Evolutionary conservation across 1,139 yeast genomes (phyloP), one percentile per base, ranked within the genome.

Genomic region (Hansenula anomala): DNA sequence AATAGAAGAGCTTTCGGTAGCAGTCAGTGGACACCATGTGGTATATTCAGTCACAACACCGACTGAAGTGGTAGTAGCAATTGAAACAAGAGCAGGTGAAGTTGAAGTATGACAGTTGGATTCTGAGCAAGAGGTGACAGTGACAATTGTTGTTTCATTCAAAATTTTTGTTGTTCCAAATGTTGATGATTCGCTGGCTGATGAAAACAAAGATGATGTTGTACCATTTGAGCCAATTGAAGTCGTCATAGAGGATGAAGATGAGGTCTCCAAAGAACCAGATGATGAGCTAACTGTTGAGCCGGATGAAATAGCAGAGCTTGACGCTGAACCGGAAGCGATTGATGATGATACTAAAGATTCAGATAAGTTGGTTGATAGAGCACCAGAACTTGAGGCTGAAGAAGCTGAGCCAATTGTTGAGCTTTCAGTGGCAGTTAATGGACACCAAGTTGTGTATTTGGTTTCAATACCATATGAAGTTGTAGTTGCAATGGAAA

Each of bases 11-110:
- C n/a, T 18, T 17, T 19, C 25, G 14, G 30, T 19, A n/a, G 33
- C 35, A 14, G 47, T 36, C 17, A 49, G 28, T 43, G 75, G 76
- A 46, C 78, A 73, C 58, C 67, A 60, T 39, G 80, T 73, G 48
- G 78, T 70, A 66, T 67, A 71, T 32, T 56, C 55, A 33, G 78
- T 73, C 40, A 56, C 61, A 31, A 61, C 62, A 40, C 73, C 77
- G 11, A 10, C 4, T 4, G 15, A 8, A 36, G 62, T 52, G 30
- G 63, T 61, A 33, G 77, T 70, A 35, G 63, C 59, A 42, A 75
- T 67, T 40, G 69, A 29, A 7, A 13, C 15, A 15, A 17, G 18
- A 19, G 31, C 31, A 11, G 22, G 9, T 18, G 31, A 29, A 13
- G 31, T 29, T 11, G 24, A 18, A 9, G 36, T 13, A 11, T 11